Evolutionary conservation across 1,284 basidiomycete genomes (phyloP), one percentile per base, ranked within the genome.

Genomic region (Pyrrhoderma noxium): DNA sequence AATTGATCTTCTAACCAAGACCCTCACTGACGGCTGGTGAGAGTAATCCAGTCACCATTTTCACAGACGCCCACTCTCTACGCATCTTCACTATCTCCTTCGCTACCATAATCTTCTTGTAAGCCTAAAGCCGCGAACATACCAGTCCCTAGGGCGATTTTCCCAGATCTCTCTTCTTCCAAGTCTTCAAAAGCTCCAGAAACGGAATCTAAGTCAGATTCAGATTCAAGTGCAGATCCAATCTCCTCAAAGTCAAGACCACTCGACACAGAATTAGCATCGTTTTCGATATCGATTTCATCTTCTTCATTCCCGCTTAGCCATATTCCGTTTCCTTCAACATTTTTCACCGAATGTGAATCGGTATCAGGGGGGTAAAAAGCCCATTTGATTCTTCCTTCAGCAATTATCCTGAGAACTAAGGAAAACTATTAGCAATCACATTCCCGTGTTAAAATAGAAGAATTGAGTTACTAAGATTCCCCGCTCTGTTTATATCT

Each of bases 401-500:
- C 89, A 0, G 90, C 85, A 19, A 93, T 70, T 5, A 77, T 70
- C 44, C 90, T 79, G 57, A 95, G 74, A 57, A 94, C 90, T 89
- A 59, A 22, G 5, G 14, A 22, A 5, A 22, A 8, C 16, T 4
- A 22, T 18, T 7, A 40, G n/a, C 5, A 40, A 40, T 7, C n/a
- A 16, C n/a, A 21, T 36, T 18, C 22, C 21, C 44, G 27, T 37
- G 18, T 18, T 11, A 41, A 46, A 14, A 34, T 25, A 41, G 25
- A 43, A 50, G 23, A 42, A 45, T 47, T 43, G 8, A 82, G 88
- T 65, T 63, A 91, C 89, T 85, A 19, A 82, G 77, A 63, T 95
- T 93, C 16, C 91, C 93, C 1, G 92, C 90, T 43, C 93, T 77
- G 62, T 91, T 86, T 16, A 87, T 71, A 68, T 96, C 93, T 7